Evolutionary conservation across 495 filamentous ascomycete species (phyloP).

Genomic region (Eremomyces bilateralis): DNA sequence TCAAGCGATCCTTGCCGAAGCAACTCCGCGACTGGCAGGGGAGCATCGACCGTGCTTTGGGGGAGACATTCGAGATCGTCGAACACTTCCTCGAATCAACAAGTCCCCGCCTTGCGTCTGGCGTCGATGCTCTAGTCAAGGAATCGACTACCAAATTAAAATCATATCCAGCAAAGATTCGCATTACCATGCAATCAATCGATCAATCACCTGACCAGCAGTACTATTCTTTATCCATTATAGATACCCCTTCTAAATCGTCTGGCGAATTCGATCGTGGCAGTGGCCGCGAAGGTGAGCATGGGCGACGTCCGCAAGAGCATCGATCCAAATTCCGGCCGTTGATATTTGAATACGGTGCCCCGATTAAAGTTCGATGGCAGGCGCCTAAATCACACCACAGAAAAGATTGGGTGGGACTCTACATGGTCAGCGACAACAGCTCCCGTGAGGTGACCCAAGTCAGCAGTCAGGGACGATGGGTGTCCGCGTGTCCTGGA

Average conservation of each 20-base stretch:
- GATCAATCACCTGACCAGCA: conserved; percentile 48
- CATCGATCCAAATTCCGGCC: conserved; percentile 41
- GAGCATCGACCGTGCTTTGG: conserved; percentile 69
- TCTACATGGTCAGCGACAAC: conserved; percentile 91
- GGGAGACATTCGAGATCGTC: conserved; percentile 64
- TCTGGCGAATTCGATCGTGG: no score
- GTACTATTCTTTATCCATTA: conserved; percentile 58
- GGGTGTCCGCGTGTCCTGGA: conserved; percentile 61
- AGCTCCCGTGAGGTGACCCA: conserved; percentile 61
- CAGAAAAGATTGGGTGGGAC: conserved; percentile 85
- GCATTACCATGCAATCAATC: conserved; percentile 63
- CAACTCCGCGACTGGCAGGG: conserved; percentile 54
- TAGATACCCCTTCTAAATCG: conserved; percentile 40
- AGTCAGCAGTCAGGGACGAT: conserved; percentile 71
- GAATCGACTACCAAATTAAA: conserved; percentile 79
- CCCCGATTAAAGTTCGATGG: conserved; percentile 82
- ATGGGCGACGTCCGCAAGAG: conserved; percentile 27
- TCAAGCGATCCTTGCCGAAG: conserved; percentile 74
- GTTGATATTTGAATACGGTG: conserved; percentile 67
- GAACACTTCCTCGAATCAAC: conserved; percentile 80
- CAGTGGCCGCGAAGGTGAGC: conserved; percentile 26
- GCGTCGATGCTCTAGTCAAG: conserved; percentile 66
- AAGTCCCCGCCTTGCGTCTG: conserved; percentile 67
- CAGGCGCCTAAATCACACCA: conserved; percentile 77
- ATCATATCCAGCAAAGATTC: conserved; percentile 72